phyloP scores from a whole-genome alignment of 345 rosid species.

The Populus deltoides region DNA sequence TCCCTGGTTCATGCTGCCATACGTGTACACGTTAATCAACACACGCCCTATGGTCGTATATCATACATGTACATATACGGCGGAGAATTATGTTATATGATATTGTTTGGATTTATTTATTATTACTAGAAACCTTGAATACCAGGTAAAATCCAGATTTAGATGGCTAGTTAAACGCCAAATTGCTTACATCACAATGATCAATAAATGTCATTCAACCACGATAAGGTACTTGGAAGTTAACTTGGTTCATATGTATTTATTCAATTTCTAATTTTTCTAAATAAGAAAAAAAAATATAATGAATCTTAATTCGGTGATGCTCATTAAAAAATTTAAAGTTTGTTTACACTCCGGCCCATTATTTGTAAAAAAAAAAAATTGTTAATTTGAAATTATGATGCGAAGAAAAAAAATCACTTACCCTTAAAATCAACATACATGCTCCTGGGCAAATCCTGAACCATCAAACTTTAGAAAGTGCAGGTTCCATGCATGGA shows the following conservation, averaged over 20 bases:
- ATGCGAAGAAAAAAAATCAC: neutral
- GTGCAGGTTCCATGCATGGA: constrained; percentile 1
- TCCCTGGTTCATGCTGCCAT: too few species aligned
- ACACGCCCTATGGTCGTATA: neutral
- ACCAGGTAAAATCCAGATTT: neutral
- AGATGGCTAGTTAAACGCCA: neutral
- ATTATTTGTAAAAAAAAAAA: too few species aligned
- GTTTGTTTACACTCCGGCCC: too few species aligned
- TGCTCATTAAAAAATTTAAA: too few species aligned
- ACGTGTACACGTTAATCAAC: neutral
- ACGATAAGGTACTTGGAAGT: too few species aligned
- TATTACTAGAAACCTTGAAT: neutral
- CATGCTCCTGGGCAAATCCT: neutral
- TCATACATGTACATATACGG: neutral
- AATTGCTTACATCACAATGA: too few species aligned
- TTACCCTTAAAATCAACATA: neutral
- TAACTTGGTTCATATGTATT: too few species aligned
- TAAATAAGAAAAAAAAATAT: too few species aligned
- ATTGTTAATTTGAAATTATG: too few species aligned
- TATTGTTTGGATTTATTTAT: neutral
- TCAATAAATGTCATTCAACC: too few species aligned
- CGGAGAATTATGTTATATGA: neutral
- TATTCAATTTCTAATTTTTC: neutral
- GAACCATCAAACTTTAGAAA: neutral
- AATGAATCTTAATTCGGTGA: neutral